A percentile compares a stretch with the other conserved stretches of the same genome.
Conservation (phyloP, 768 basidiomycete genomes). For the Phylloporus scabripes region DNA sequence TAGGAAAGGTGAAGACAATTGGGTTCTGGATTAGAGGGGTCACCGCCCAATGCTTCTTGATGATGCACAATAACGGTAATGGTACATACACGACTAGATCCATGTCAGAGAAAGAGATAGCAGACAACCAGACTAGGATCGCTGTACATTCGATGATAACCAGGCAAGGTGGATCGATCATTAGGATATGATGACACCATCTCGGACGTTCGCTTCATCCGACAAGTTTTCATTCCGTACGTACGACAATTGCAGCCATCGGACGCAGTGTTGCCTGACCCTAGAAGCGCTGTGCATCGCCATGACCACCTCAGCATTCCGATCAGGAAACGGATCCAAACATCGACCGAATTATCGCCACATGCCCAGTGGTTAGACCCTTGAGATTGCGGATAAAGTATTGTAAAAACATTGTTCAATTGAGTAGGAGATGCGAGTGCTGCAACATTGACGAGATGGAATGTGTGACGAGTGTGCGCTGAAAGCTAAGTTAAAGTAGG, state of each 20-base stretch:
- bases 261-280: neutral
- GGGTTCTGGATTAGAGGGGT: constrained; percentile 57
- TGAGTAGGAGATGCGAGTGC: constrained; percentile 36
- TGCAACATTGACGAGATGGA: constrained; percentile 41
- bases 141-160: too few species aligned
- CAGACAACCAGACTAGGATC: neutral
- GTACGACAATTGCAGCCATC: neutral
- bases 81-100: neutral
- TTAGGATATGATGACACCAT: neutral
- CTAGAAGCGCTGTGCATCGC: constrained; percentile 11
- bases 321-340: constrained; percentile 10
- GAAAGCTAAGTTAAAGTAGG: constrained; percentile 30
- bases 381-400: constrained; percentile 29
- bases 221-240: neutral
- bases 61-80: constrained; percentile 6
- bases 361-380: constrained; percentile 27
- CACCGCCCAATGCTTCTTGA: neutral
- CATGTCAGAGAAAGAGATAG: neutral
- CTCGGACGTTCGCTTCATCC: neutral
- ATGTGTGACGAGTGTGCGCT: constrained; percentile 25
- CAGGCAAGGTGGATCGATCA: neutral
- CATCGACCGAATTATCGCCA: constrained; percentile 6
- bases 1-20: constrained; percentile 55
- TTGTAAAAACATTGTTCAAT: constrained; percentile 37
- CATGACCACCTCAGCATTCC: constrained; percentile 10